Percentiles rank a stretch among this genome's conserved stretches.
These are phyloP conservation scores for Diaporthe aspalathi DNA, from an alignment of 2,329 filamentous ascomycete species.

Conservation along the genomic window DNA sequence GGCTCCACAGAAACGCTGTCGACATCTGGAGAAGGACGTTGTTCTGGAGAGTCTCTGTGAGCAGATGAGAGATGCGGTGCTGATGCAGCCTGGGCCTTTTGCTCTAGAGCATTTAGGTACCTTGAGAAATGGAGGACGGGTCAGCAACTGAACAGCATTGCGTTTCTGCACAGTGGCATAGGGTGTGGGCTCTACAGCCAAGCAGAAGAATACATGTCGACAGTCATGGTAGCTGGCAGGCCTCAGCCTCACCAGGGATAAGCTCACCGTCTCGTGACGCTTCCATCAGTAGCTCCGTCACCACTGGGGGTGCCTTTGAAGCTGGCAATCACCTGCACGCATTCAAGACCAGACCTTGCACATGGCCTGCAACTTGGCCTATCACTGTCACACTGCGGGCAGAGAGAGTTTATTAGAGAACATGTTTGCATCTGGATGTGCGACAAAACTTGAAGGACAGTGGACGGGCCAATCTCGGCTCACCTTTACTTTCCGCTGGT, in stretches of 20 bases:
- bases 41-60: background rate
- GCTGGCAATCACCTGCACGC: background rate
- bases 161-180: too few species aligned
- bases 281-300: background rate
- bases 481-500: conserved; percentile 8
- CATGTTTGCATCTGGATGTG: too few species aligned
- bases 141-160: background rate
- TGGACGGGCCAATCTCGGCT: too few species aligned
- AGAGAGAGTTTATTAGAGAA: background rate
- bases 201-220: too few species aligned
- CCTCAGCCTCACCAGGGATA: too few species aligned
- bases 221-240: too few species aligned
- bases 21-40: background rate
- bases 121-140: background rate
- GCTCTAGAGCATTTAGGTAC: background rate
- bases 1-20: conserved; percentile 1
- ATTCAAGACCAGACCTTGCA: background rate
- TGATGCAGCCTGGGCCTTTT: background rate
- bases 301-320: background rate
- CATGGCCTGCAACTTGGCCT: conserved; percentile 7
- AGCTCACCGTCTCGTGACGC: conserved; percentile 6
- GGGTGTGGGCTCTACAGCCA: too few species aligned
- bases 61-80: background rate
- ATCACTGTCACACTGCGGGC: background rate
- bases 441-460: too few species aligned